Conservation (phyloP, 495 filamentous ascomycete genomes). For the Bacidia gigantensis region DNA sequence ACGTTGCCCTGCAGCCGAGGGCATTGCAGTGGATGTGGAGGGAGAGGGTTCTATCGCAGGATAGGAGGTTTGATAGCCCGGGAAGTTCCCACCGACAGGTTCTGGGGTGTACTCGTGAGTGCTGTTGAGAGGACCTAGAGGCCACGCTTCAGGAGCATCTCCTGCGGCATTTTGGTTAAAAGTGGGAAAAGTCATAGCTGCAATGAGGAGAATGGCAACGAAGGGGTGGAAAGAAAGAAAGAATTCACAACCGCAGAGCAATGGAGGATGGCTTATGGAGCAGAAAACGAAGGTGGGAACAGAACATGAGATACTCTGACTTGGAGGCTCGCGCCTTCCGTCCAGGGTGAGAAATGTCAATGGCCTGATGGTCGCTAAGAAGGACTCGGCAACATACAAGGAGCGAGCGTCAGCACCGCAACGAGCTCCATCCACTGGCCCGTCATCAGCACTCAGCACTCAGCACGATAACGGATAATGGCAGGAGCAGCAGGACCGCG, state of each 20-base stretch:
- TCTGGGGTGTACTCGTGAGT: too few species aligned
- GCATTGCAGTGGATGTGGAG: too few species aligned
- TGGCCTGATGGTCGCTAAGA: background rate
- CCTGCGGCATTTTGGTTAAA: background rate
- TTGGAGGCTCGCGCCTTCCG: background rate
- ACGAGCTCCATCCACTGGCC: background rate
- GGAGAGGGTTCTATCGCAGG: too few species aligned
- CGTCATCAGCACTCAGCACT: too few species aligned
- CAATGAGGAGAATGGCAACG: too few species aligned
- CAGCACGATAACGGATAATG: background rate
- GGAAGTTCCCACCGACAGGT: too few species aligned
- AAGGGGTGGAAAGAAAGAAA: too few species aligned
- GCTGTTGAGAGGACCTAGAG: conserved; percentile 14
- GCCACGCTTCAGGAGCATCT: conserved; percentile 9
- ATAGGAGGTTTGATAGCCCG: too few species aligned
- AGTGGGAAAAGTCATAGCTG: too few species aligned
- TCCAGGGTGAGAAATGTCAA: background rate
- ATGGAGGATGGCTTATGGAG: background rate
- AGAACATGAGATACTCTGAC: too few species aligned
- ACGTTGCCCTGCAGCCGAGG: too few species aligned
- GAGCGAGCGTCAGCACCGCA: background rate
- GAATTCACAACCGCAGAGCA: background rate
- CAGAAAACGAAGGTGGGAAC: too few species aligned
- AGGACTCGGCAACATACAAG: background rate
- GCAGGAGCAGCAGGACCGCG: background rate